Conservation (phyloP, 2,329 filamentous ascomycete genomes). For the Fusarium devonianum region DNA sequence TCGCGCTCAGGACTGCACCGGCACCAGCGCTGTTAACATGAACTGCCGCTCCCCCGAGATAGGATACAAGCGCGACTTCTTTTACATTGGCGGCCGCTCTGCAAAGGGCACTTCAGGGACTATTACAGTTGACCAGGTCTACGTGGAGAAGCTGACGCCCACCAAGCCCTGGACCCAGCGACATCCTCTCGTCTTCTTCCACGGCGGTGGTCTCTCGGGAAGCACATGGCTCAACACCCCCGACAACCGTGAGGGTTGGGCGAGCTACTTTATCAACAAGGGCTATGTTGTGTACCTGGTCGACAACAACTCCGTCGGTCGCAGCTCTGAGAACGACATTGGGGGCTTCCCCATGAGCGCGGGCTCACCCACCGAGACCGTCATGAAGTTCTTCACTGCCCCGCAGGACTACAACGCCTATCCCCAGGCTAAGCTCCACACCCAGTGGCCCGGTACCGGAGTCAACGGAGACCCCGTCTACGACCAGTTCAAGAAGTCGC, state of each 20-base stretch:
- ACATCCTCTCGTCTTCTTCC: constrained; percentile 30
- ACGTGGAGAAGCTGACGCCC: constrained; percentile 29
- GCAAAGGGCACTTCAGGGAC: constrained; percentile 17
- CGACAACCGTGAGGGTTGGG: constrained; percentile 27
- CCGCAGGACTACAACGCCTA: constrained; percentile 19
- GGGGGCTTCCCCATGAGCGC: constrained; percentile 6
- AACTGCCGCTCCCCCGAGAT: constrained; percentile 17
- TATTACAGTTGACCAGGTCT: constrained; percentile 29
- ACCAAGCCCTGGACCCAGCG: background rate
- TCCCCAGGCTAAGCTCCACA: constrained; percentile 25
- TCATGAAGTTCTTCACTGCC: constrained; percentile 24
- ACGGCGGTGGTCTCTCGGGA: constrained; percentile 27
- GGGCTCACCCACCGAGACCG: constrained; percentile 20
- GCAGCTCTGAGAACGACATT: constrained; percentile 15
- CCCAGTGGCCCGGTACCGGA: constrained; percentile 30
- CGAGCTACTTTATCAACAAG: constrained; percentile 23
- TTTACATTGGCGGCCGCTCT: constrained; percentile 24
- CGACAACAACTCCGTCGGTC: constrained; percentile 19
- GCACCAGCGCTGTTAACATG: constrained; percentile 21
- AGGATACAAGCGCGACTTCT: constrained; percentile 27
- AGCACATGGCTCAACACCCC: constrained; percentile 34
- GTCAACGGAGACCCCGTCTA: constrained; percentile 19
- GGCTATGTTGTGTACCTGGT: constrained; percentile 27
- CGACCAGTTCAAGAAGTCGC: constrained; percentile 28
- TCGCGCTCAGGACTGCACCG: constrained; percentile 9